These are phyloP conservation scores for Aciculosporium take DNA, from an alignment of 2,329 filamentous ascomycete species.

Conservation along the genomic window DNA sequence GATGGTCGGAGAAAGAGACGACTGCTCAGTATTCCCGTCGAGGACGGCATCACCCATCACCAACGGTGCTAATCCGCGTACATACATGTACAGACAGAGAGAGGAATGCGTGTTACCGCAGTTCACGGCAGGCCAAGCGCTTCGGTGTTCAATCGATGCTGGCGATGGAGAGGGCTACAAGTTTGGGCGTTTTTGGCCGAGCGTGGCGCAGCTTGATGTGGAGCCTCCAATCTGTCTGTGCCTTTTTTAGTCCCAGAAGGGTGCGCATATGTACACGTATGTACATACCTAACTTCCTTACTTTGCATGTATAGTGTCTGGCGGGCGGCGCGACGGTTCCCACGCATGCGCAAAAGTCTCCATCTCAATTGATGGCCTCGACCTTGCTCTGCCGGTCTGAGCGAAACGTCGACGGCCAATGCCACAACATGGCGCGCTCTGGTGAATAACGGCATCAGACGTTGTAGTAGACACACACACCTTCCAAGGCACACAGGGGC, in stretches of 20 bases:
- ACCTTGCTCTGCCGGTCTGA: neutral
- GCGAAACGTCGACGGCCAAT: neutral
- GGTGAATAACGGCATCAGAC: too few relatives aligned
- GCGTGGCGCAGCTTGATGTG: slow-evolving; percentile 2
- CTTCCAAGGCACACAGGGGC: too few relatives aligned
- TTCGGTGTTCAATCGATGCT: neutral
- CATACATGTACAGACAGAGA: too few relatives aligned
- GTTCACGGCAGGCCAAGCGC: neutral
- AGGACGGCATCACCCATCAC: neutral
- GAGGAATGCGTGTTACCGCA: neutral
- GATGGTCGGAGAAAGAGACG: neutral
- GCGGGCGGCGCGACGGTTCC: too few relatives aligned
- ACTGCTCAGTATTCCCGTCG: neutral
- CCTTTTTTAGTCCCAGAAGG: neutral
- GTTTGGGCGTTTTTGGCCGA: slow-evolving; percentile 4
- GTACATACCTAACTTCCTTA: too few relatives aligned
- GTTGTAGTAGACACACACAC: too few relatives aligned
- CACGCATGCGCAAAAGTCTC: neutral
- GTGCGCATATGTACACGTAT: too few relatives aligned
- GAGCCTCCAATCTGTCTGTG: neutral
- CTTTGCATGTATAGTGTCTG: too few relatives aligned
- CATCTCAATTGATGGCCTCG: too few relatives aligned
- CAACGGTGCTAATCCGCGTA: neutral
- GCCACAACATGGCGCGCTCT: too few relatives aligned
- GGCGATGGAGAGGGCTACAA: neutral